Conservation (phyloP, 2,329 filamentous ascomycete species). For the Sporothrix inflata region DNA sequence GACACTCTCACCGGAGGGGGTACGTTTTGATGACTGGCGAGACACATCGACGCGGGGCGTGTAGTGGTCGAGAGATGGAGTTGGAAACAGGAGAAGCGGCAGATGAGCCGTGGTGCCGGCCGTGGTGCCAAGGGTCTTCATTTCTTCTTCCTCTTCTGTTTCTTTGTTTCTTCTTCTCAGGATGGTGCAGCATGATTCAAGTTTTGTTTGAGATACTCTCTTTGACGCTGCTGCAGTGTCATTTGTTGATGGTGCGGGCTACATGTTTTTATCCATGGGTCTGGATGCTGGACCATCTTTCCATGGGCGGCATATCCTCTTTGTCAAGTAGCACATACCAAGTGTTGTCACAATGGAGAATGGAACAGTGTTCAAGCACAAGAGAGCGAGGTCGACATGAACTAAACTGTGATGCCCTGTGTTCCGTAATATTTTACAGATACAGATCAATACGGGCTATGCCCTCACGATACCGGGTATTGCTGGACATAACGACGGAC, state of each 20-base stretch:
- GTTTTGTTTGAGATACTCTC: constrained; percentile 23
- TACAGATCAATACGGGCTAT: not conserved
- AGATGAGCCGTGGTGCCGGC: not conserved
- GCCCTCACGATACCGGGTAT: not conserved
- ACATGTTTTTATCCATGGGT: constrained; percentile 1
- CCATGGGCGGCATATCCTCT: not conserved
- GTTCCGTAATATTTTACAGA: not conserved
- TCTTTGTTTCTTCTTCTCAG: not conserved
- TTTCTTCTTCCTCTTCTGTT: not conserved
- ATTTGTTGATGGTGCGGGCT: constrained; percentile 8
- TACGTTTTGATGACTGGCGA: constrained; percentile 19
- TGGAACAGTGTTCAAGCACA: constrained; percentile 20
- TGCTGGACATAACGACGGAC: constrained; percentile 1
- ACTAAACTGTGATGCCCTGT: not conserved
- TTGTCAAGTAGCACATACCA: constrained; percentile 19
- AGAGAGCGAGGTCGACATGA: not conserved
- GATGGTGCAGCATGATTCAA: constrained; percentile 23
- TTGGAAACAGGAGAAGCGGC: not conserved
- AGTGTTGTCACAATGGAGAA: constrained; percentile 14
- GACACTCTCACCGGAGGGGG: not conserved
- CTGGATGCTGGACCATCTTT: constrained; percentile 10
- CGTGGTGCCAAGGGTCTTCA: not conserved
- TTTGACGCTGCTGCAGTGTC: constrained; percentile 19
- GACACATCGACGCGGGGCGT: constrained; percentile 24
- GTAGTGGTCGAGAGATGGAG: constrained; percentile 18